A percentile compares a stretch with the other conserved stretches of the same genome.
These are phyloP conservation scores for Tricholoma flavovirens DNA, from an alignment of 768 basidiomycete species.

Conservation along the genomic window DNA sequence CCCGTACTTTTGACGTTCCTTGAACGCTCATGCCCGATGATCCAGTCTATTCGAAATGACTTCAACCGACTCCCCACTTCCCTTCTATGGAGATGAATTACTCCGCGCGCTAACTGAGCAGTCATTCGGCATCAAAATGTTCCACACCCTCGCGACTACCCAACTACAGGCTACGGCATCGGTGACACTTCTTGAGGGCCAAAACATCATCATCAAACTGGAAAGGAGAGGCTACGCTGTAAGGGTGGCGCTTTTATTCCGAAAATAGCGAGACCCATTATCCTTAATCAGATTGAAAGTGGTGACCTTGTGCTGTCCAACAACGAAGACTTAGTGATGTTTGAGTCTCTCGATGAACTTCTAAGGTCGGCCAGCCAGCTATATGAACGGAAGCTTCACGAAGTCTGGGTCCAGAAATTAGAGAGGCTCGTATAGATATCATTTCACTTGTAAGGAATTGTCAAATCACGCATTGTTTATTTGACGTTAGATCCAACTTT, in stretches of 20 bases:
- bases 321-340: conserved; percentile 24
- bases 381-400: conserved; percentile 43
- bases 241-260: conserved; percentile 11
- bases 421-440: conserved; percentile 26
- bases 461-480: background rate
- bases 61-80: conserved; percentile 15
- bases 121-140: conserved; percentile 47
- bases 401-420: conserved; percentile 42
- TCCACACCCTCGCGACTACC: conserved; percentile 33
- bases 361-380: conserved; percentile 49
- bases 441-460: background rate
- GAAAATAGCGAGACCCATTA: background rate
- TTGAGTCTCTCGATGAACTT: conserved; percentile 58
- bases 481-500: background rate
- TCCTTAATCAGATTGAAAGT: conserved; percentile 8
- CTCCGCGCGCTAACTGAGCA: conserved; percentile 52
- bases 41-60: conserved; percentile 4
- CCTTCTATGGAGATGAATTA: conserved; percentile 47
- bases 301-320: background rate
- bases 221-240: conserved; percentile 55
- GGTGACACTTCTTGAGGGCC: conserved; percentile 54
- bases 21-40: background rate
- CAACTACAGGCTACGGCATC: conserved; percentile 45
- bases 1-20: background rate
- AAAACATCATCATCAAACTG: conserved; percentile 39